phyloP scores from a whole-genome alignment of 2,329 filamentous ascomycete genomes.

The Aspergillus fischeri region DNA sequence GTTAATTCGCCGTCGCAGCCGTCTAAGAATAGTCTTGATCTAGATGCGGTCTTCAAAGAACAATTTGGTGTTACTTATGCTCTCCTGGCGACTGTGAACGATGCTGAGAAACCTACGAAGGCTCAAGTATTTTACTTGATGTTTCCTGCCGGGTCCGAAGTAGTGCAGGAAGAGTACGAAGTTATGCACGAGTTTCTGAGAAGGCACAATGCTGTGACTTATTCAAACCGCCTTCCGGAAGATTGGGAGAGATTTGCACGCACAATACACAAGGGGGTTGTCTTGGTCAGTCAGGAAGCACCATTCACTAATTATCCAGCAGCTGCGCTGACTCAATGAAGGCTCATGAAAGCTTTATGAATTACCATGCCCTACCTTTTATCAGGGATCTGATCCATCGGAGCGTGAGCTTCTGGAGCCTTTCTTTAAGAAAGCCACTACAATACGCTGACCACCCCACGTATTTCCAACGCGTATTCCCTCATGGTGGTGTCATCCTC shows the following conservation, averaged over 20 bases:
- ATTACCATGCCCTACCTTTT: constrained; percentile 26
- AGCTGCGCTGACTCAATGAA: constrained; percentile 11
- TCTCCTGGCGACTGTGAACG: constrained; percentile 21
- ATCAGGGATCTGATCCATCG: constrained; percentile 20
- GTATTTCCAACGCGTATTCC: constrained; percentile 36
- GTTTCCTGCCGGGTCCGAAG: constrained; percentile 23
- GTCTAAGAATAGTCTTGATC: not conserved
- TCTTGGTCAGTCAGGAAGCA: constrained; percentile 29
- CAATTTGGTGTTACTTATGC: constrained; percentile 25
- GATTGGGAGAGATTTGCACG: constrained; percentile 36
- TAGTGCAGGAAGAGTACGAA: constrained; percentile 20
- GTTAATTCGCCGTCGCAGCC: not conserved
- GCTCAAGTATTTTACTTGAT: constrained; percentile 32
- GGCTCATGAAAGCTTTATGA: constrained; percentile 36
- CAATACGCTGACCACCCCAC: constrained; percentile 16
- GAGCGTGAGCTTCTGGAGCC: constrained; percentile 32
- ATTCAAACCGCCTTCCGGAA: constrained; percentile 25
- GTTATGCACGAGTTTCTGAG: constrained; percentile 24
- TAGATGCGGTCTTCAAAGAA: constrained; percentile 12
- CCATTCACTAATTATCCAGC: not conserved
- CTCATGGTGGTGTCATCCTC: constrained; percentile 34
- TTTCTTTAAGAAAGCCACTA: constrained; percentile 26
- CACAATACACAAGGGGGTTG: constrained; percentile 23
- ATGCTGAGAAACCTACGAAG: constrained; percentile 7
- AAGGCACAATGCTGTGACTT: constrained; percentile 21